Evolutionary conservation across 2,329 filamentous ascomycete genomes (phyloP), one percentile per base, ranked within the genome.

Genomic region (Dactylellina haptotyla): DNA sequence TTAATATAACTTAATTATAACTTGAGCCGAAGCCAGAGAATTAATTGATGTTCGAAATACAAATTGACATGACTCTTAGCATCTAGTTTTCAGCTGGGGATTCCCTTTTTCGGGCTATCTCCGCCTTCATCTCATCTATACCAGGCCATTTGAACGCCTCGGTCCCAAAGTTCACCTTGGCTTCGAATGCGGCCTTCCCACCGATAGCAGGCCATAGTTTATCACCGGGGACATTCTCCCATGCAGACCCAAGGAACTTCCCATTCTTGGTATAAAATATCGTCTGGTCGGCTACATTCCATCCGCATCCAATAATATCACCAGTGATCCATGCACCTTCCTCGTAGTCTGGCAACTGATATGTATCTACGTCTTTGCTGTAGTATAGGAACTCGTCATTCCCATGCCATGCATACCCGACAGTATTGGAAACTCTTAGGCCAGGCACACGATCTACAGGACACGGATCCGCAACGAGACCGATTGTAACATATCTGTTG

Each of bases 211-310:
- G 67, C 59, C 59, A 65, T 10, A 72, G 48, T 25, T 63, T 51
- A 12, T 64, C 67, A 14, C 58, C 20, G n/a, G 37, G 46, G n/a
- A 65, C 48, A 10, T 41, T 51, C 9, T 43, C 25, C 51, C 51
- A 72, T 5, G 37, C 59, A 23, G 50, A 30, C 12, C 61, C 67
- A 16, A 59, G 12, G 26, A 59, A 50, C 14, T 58, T 34, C 8
- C 67, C 67, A 16, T 72, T 72, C 32, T 58, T 72, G 1, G 67
- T 72, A 23, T 32, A 65, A 48, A 72, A 72, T 39, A 72, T 53
- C 16, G 58, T 43, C 14, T 23, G 30, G 1, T 25, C 9, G 18
- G 65, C 28, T 25, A 53, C 45, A 32, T 72, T 72, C 32, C 46
- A 45, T 2, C 67, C 67, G 18, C 58, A 65, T 14, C 67, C 67